A percentile compares a stretch with the other conserved stretches of the same genome.
These are phyloP conservation scores for Beauveria caledonica DNA, from an alignment of 2,329 filamentous ascomycete species.

Conservation along the genomic window DNA sequence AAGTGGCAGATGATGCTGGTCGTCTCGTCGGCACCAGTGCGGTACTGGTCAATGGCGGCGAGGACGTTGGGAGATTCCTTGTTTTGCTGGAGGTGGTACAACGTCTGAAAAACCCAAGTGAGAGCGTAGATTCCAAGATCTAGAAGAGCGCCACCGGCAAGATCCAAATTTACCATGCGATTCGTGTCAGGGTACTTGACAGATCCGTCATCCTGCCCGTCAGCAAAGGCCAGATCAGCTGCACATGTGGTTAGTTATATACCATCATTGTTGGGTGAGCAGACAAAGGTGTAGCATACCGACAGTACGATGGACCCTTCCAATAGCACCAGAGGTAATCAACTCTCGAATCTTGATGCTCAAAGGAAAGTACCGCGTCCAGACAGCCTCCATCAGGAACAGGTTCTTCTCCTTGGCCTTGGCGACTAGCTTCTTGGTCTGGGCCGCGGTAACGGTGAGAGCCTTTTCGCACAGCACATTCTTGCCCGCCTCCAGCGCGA, in stretches of 20 bases:
- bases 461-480: constrained; percentile 88
- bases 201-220: constrained; percentile 46
- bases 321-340: constrained; percentile 45
- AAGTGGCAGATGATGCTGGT: constrained; percentile 74
- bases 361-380: constrained; percentile 83
- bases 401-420: constrained; percentile 64
- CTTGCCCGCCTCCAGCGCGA: constrained; percentile 77
- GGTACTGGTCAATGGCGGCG: constrained; percentile 63
- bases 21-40: constrained; percentile 67
- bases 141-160: constrained; percentile 75
- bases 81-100: constrained; percentile 71
- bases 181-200: constrained; percentile 52
- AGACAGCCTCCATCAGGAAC: constrained; percentile 81
- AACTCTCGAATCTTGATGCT: constrained; percentile 68
- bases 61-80: constrained; percentile 63
- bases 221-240: constrained; percentile 55
- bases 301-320: constrained; percentile 51
- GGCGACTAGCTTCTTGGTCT: constrained; percentile 63
- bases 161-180: constrained; percentile 73
- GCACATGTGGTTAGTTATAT: constrained; percentile 10
- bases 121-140: constrained; percentile 84
- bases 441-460: constrained; percentile 74
- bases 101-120: constrained; percentile 84
- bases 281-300: constrained; percentile 26
- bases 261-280: neutral